These are phyloP conservation scores for Geranium incanum DNA, from an alignment of 441 rosid species.

Conservation along the genomic window DNA sequence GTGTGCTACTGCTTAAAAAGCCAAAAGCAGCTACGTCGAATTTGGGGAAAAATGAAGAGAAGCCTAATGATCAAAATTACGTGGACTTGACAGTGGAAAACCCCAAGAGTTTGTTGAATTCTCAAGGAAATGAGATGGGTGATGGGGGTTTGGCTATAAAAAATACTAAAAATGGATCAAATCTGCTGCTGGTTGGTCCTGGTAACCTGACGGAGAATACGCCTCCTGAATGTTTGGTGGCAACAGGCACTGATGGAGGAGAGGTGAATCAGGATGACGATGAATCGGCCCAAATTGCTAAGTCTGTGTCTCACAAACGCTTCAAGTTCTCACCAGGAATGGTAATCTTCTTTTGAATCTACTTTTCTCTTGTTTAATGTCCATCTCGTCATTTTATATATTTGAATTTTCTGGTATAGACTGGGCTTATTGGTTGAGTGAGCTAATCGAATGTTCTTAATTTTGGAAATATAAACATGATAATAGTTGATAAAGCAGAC, in stretches of 20 bases:
- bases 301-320: constrained; percentile 43
- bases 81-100: constrained; percentile 2
- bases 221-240: constrained; percentile 23
- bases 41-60: not conserved
- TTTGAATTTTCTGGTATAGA: not conserved
- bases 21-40: not conserved
- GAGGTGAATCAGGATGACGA: constrained; percentile 22
- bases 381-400: not conserved
- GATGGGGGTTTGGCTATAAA: not conserved
- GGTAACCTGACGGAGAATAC: constrained; percentile 16
- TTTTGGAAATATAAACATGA: constrained; percentile 9
- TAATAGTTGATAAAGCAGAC: constrained; percentile 82
- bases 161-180: not conserved
- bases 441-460: not conserved
- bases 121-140: not conserved
- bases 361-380: constrained; percentile 5
- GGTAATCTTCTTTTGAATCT: constrained; percentile 35
- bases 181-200: not conserved
- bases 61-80: not conserved
- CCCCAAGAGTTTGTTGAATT: not conserved
- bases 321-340: constrained; percentile 84
- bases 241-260: constrained; percentile 19
- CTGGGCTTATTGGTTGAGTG: not conserved
- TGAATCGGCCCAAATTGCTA: constrained; percentile 54
- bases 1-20: constrained; percentile 1